Conservation (phyloP, 345 rosid species). For the Hypericum androsaemum region DNA sequence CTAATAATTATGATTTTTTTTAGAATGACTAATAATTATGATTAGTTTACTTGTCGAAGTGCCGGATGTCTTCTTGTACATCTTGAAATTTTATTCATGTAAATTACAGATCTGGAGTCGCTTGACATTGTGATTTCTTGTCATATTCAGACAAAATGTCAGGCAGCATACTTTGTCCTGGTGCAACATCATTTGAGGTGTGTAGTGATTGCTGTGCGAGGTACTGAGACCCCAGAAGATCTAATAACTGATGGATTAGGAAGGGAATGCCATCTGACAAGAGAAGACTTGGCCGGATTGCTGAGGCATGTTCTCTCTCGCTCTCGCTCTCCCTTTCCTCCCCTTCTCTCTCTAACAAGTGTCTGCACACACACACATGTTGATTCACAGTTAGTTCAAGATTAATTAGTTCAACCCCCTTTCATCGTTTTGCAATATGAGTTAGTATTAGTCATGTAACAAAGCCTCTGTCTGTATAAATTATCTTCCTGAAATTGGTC, state of each 20-base stretch:
- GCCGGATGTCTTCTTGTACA: neutral
- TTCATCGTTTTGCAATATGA: too few species aligned
- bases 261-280: constrained; percentile 47
- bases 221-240: constrained; percentile 95
- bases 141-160: constrained; percentile 50
- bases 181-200: constrained; percentile 63
- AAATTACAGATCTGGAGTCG: neutral
- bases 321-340: constrained; percentile 16
- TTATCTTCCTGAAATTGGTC: too few species aligned
- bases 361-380: too few species aligned
- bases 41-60: neutral
- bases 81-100: neutral
- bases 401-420: too few species aligned
- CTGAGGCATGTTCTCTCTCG: constrained; percentile 36
- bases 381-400: too few species aligned
- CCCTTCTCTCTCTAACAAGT: neutral
- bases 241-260: constrained; percentile 93
- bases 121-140: neutral
- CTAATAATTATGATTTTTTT: too few species aligned
- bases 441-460: too few species aligned
- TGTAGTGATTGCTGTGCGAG: constrained; percentile 75
- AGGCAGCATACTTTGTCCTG: constrained; percentile 83
- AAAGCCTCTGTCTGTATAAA: too few species aligned
- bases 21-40: too few species aligned
- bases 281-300: constrained; percentile 68